Percentiles rank a stretch among this genome's conserved stretches.
Evolutionary conservation across 345 rosid genomes (phyloP).

Genomic region (Aethionema arabicum): DNA sequence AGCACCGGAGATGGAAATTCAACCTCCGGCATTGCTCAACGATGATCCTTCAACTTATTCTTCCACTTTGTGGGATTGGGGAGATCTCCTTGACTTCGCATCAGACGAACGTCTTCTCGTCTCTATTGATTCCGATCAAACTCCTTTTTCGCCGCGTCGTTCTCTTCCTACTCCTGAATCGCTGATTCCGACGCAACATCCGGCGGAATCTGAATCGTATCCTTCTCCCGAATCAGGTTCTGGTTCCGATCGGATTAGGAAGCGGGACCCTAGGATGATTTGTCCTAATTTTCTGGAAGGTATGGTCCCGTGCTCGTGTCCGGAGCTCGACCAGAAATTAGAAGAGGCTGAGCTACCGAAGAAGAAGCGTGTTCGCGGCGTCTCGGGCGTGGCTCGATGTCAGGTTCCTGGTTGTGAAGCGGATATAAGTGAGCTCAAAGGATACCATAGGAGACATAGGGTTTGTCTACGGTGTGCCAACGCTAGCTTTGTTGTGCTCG

Average conservation of each 20-base stretch:
- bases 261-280: constrained; percentile 82
- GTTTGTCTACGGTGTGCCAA: constrained; percentile 86
- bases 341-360: constrained; percentile 62
- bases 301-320: constrained; percentile 79
- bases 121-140: constrained; percentile 42
- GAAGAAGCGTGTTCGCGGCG: constrained; percentile 55
- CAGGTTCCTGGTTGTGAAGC: constrained; percentile 81
- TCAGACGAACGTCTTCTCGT: constrained; percentile 54
- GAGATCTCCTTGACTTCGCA: constrained; percentile 76
- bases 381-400: constrained; percentile 48
- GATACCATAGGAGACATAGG: constrained; percentile 84
- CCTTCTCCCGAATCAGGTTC: constrained; percentile 27
- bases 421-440: constrained; percentile 90
- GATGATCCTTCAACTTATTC: constrained; percentile 43
- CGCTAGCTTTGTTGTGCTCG: constrained; percentile 57
- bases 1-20: constrained; percentile 42
- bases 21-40: constrained; percentile 35
- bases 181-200: constrained; percentile 22
- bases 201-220: constrained; percentile 30
- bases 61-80: constrained; percentile 77
- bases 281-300: constrained; percentile 94
- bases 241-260: constrained; percentile 57
- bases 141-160: constrained; percentile 23
- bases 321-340: constrained; percentile 73
- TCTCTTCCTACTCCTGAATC: constrained; percentile 28